A percentile compares a stretch with the other conserved stretches of the same genome.
Conservation (phyloP, 169 alveolate genomes). For the Plasmodium vinckei region DNA sequence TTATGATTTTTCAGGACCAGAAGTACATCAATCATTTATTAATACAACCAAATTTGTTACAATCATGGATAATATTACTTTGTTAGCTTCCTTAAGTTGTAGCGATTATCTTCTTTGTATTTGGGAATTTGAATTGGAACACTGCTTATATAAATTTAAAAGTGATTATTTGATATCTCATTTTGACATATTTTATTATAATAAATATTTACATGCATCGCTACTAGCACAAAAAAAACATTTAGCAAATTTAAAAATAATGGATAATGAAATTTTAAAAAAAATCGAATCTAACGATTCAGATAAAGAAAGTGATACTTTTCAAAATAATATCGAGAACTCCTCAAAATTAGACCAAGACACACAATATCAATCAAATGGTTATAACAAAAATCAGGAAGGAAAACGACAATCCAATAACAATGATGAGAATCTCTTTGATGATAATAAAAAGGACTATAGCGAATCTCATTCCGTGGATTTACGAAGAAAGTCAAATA, state of each 20-base stretch:
- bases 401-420: not conserved
- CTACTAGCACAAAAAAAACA: slow-evolving; percentile 62
- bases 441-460: not conserved
- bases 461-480: not conserved
- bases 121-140: slow-evolving; percentile 74
- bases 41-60: slow-evolving; percentile 57
- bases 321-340: not conserved
- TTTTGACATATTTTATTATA: slow-evolving; percentile 47
- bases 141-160: slow-evolving; percentile 72
- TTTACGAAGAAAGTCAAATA: slow-evolving; percentile 9
- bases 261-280: slow-evolving; percentile 33
- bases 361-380: not conserved
- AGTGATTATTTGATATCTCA: slow-evolving; percentile 61
- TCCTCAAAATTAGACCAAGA: not conserved
- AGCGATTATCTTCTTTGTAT: slow-evolving; percentile 59
- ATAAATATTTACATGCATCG: slow-evolving; percentile 47
- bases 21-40: slow-evolving; percentile 41
- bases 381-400: not conserved
- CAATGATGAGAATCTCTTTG: not conserved
- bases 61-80: slow-evolving; percentile 38
- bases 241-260: slow-evolving; percentile 51
- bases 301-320: slow-evolving; percentile 11
- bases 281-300: slow-evolving; percentile 54
- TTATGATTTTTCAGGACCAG: slow-evolving; percentile 65
- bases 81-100: slow-evolving; percentile 63